Percentiles rank a stretch among this genome's conserved stretches.
Evolutionary conservation across 192 early-diverging fungal genomes (phyloP).

Genomic region (Coemansia sp.): DNA sequence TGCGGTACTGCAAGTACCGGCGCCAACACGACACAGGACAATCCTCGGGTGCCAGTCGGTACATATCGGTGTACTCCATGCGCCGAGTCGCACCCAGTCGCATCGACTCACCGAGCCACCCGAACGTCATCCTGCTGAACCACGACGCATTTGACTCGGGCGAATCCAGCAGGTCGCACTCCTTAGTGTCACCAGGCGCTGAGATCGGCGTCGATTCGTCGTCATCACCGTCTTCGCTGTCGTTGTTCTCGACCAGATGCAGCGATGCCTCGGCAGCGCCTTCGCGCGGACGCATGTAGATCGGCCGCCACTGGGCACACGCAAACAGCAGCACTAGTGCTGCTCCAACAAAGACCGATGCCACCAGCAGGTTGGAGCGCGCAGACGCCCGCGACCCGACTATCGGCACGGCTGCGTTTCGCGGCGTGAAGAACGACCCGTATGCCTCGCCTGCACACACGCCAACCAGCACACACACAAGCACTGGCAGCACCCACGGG

Average conservation of each 20-base stretch:
- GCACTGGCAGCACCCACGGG: conserved; percentile 6
- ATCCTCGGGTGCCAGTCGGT: conserved; percentile 53
- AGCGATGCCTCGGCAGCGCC: too few species aligned
- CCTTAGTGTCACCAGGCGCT: neutral
- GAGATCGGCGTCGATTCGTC: conserved; percentile 18
- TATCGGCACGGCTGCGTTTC: conserved; percentile 6
- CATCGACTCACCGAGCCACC: conserved; percentile 62
- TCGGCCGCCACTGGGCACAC: conserved; percentile 11
- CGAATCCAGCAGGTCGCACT: conserved; percentile 10
- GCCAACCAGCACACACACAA: neutral
- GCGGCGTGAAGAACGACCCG: conserved; percentile 27
- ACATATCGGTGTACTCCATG: conserved; percentile 61
- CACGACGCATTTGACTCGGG: conserved; percentile 23
- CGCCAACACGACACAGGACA: conserved; percentile 38
- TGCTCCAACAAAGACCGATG: neutral
- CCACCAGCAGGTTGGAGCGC: conserved; percentile 11
- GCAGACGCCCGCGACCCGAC: conserved; percentile 6
- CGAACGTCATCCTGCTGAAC: conserved; percentile 47
- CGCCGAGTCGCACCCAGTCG: conserved; percentile 51
- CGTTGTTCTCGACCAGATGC: neutral
- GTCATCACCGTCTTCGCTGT: conserved; percentile 7
- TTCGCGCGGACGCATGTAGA: conserved; percentile 15
- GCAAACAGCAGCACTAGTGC: conserved; percentile 2
- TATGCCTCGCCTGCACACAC: conserved; percentile 15
- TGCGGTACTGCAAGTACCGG: conserved; percentile 13